Conservation (phyloP, 2,329 filamentous ascomycete species). For the Aspergillus clavatus region DNA sequence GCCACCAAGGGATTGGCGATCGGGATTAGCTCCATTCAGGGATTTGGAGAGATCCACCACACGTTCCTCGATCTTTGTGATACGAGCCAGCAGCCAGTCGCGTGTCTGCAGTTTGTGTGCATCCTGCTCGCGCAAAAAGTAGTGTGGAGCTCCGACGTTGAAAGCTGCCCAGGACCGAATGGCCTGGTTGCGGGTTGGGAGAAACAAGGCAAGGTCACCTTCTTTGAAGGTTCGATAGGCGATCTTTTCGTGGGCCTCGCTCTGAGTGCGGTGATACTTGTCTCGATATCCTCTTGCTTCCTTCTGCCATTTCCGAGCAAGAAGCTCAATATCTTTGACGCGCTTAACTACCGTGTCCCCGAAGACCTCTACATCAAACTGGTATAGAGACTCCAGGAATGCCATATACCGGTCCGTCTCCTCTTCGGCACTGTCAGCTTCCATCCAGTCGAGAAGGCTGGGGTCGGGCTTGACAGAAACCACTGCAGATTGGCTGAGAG, state of each 20-base stretch:
- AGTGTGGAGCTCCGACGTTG: constrained; percentile 95
- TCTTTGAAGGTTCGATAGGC: constrained; percentile 95
- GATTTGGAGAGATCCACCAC: constrained; percentile 88
- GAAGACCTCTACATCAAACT: constrained; percentile 79
- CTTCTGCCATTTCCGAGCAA: constrained; percentile 87
- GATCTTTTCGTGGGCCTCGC: constrained; percentile 91
- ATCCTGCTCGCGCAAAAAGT: constrained; percentile 92
- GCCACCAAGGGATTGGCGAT: constrained; percentile 46
- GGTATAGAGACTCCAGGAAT: constrained; percentile 67
- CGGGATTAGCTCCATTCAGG: constrained; percentile 53
- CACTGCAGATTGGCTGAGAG: constrained; percentile 31
- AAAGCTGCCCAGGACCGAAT: constrained; percentile 97
- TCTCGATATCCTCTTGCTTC: constrained; percentile 84
- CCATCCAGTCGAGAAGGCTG: constrained; percentile 76
- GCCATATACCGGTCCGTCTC: constrained; percentile 70
- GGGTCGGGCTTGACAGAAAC: constrained; percentile 54
- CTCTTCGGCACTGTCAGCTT: constrained; percentile 58
- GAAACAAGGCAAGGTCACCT: constrained; percentile 86
- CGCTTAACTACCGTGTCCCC: constrained; percentile 81
- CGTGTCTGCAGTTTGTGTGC: constrained; percentile 74
- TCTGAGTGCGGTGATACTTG: constrained; percentile 72
- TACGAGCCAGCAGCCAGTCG: constrained; percentile 95
- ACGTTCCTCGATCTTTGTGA: constrained; percentile 83
- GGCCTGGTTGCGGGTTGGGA: constrained; percentile 90
- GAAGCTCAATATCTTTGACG: constrained; percentile 87